A percentile compares a stretch with the other conserved stretches of the same genome.
Conservation (phyloP, 352 stramenopile genomes). For the Phytophthora foliorum region DNA sequence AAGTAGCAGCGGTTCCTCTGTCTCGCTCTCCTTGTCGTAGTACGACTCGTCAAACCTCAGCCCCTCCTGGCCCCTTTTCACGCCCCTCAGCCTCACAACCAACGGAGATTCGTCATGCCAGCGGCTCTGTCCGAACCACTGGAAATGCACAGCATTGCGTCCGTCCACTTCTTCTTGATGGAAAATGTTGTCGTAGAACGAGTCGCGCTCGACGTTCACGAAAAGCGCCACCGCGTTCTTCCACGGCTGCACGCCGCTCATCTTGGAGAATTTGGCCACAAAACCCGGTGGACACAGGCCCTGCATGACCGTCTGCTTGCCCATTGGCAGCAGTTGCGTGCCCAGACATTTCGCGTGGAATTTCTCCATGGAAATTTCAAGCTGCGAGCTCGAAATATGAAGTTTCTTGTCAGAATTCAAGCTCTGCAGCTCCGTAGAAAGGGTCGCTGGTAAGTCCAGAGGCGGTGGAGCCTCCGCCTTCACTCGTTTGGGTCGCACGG, state of each 20-base stretch:
- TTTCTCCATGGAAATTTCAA: conserved; percentile 46
- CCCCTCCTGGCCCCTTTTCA: conserved; percentile 38
- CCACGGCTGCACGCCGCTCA: conserved; percentile 65
- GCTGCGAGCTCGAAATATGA: conserved; percentile 30
- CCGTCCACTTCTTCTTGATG: conserved; percentile 33
- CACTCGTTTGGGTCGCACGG: conserved; percentile 1
- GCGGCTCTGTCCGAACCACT: conserved; percentile 60
- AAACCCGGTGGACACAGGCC: conserved; percentile 45
- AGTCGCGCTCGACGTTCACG: conserved; percentile 51
- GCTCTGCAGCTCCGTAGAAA: background rate
- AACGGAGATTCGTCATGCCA: conserved; percentile 40
- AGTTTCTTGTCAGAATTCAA: conserved; percentile 12
- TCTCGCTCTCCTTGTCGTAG: conserved; percentile 17
- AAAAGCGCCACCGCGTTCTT: conserved; percentile 67
- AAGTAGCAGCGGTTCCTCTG: conserved; percentile 48
- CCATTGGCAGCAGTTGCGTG: conserved; percentile 58
- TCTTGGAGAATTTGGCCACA: conserved; percentile 45
- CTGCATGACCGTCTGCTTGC: conserved; percentile 65
- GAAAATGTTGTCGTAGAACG: conserved; percentile 62
- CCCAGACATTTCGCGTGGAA: conserved; percentile 66
- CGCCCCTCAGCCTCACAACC: conserved; percentile 40
- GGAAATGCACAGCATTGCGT: conserved; percentile 50
- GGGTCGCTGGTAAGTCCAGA: conserved; percentile 22
- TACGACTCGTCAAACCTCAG: conserved; percentile 46
- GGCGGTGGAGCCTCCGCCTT: conserved; percentile 3